These are phyloP conservation scores for Annona squamosa DNA, from an alignment of 164 flowering plant genomes.

Conservation along the genomic window DNA sequence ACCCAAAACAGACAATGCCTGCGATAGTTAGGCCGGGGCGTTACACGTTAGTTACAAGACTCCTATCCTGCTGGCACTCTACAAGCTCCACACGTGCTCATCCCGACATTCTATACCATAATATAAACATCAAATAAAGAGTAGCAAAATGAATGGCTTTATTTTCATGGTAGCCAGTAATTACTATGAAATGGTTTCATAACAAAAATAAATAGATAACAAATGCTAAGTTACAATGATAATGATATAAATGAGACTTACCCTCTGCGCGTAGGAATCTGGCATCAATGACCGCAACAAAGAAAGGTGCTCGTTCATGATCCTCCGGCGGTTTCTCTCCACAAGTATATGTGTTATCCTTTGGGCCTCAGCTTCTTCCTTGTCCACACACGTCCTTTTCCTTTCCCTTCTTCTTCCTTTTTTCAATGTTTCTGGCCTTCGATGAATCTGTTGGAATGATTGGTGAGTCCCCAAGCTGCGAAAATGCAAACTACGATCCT, in stretches of 20 bases:
- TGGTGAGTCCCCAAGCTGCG: background rate
- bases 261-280: slow-evolving; percentile 71
- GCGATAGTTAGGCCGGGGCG: too few species aligned
- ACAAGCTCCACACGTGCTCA: too few species aligned
- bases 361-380: slow-evolving; percentile 79
- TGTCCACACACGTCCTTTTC: slow-evolving; percentile 58
- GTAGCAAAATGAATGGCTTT: too few species aligned
- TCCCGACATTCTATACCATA: too few species aligned
- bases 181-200: too few species aligned
- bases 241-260: slow-evolving; percentile 10
- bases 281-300: slow-evolving; percentile 85
- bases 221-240: too few species aligned
- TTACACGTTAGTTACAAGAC: too few species aligned
- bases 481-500: background rate
- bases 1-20: too few species aligned
- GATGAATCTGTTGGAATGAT: background rate
- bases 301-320: slow-evolving; percentile 80
- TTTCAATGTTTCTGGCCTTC: slow-evolving; percentile 19
- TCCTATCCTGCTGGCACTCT: too few species aligned
- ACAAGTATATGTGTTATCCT: slow-evolving; percentile 92
- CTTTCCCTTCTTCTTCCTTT: slow-evolving; percentile 55
- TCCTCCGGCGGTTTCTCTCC: slow-evolving; percentile 81
- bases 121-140: too few species aligned
- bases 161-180: too few species aligned
- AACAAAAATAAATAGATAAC: too few species aligned